Evolutionary conservation across 73 alveolate species (phyloP).

Genomic region (Paramecium pentaurelia): DNA sequence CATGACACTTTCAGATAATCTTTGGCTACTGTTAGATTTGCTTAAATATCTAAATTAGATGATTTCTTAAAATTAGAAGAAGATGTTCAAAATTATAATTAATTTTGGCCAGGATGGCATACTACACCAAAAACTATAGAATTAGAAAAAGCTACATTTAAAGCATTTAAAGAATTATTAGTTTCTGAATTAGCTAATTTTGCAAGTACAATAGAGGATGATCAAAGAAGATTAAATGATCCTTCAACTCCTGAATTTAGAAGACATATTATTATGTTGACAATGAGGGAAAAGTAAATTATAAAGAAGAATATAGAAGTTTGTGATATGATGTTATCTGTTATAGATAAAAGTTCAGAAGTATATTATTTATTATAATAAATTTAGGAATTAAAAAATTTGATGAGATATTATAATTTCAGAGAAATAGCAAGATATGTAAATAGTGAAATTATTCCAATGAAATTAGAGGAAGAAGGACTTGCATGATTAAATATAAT

Average conservation of each 20-base stretch:
- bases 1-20: conserved; percentile 68
- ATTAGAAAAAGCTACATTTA: conserved; percentile 14
- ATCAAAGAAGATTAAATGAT: conserved; percentile 31
- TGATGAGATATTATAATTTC: conserved; percentile 32
- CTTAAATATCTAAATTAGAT: conserved; percentile 46
- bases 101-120: conserved; percentile 55
- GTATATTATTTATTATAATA: not conserved
- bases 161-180: not conserved
- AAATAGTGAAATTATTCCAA: not conserved
- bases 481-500: not conserved
- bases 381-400: not conserved
- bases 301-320: conserved; percentile 8
- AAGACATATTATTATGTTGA: conserved; percentile 24
- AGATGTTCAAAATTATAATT: not conserved
- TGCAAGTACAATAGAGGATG: conserved; percentile 39
- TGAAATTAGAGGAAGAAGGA: conserved; percentile 26
- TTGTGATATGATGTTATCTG: conserved; percentile 1
- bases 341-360: not conserved
- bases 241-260: conserved; percentile 45
- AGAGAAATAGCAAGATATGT: conserved; percentile 45
- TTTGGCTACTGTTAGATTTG: conserved; percentile 67
- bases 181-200: not conserved
- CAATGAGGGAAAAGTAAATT: conserved; percentile 38
- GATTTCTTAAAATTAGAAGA: not conserved
- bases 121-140: not conserved